Evolutionary conservation across 202 grass and related monocot species (phyloP), one percentile per base, ranked within the genome.

Genomic region (Carex arenaria): DNA sequence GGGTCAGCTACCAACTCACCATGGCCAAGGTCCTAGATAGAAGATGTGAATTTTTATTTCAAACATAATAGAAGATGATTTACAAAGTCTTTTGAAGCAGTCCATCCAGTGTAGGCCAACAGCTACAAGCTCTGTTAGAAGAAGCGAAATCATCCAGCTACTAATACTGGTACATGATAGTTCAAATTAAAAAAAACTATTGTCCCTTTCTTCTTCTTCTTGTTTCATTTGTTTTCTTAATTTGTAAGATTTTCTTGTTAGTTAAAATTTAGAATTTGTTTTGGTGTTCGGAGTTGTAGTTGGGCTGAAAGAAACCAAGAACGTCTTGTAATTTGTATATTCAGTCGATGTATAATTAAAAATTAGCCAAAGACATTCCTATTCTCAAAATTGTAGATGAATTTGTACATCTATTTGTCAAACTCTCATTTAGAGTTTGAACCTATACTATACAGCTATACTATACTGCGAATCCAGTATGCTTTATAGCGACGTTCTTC

Each of bases 11-110:
- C 73, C 73, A 57, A 77, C 26, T 77, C 73, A 77, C 73, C 73
- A 77, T 77, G 73, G 73, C 9, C 73, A 77, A 57, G 73, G 73
- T 77, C 57, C 73, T 57, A 77, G 73, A 77, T 77, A 77, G 52
- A 30, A 57, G 15, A 19, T 56, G 28, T 7, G 22, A 77, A 18
- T 7, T 31, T 75, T 76, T 9, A 56, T 76, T 57, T 36, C 42
- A 51, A 77, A 51, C 4, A 49, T 13, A 77, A 77, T 26, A 76
- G 26, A 31, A 23, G 51, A 77, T 28, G 52, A 77, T 56, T 57
- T 54, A n/a, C 52, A 34, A 77, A 56, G 14, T 36, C 52, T 56
- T 52, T 76, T 18, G 7, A 34, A 76, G 51, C 51, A 34, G 51
- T 34, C 52, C 43, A 51, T 57, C 52, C 51, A 10, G 14, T 77